Evolutionary conservation across 176 grass and related monocot genomes (phyloP).

Genomic region (Triticum turgidum): DNA sequence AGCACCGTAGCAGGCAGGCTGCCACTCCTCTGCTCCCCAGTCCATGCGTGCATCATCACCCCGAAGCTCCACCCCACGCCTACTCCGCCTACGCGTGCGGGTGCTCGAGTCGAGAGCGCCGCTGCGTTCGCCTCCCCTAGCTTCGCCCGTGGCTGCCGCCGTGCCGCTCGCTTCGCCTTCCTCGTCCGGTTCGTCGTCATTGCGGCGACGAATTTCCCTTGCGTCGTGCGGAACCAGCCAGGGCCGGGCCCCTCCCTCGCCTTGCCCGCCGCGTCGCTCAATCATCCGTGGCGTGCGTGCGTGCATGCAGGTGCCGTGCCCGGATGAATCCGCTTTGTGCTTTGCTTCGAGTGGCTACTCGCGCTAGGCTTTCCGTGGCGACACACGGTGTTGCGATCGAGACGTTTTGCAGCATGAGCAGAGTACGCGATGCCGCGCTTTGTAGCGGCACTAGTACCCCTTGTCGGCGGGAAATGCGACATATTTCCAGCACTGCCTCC

Average conservation of each 20-base stretch:
- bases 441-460: background rate
- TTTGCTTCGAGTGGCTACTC: background rate
- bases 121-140: background rate
- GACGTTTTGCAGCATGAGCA: background rate
- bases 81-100: background rate
- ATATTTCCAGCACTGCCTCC: background rate
- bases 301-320: background rate
- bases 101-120: background rate
- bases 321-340: background rate
- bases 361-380: background rate
- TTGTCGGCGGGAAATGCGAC: background rate
- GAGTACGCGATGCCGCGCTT: background rate
- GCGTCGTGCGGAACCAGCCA: background rate
- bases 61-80: background rate
- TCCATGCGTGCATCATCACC: constrained; percentile 44
- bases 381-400: background rate
- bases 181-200: background rate
- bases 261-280: background rate
- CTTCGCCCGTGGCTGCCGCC: background rate
- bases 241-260: no score
- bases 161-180: background rate
- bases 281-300: background rate
- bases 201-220: background rate
- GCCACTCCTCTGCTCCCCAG: background rate
- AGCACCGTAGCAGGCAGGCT: background rate